These are phyloP conservation scores for Colletotrichum euphorbiae DNA, from an alignment of 2,329 filamentous ascomycete genomes.

Conservation along the genomic window DNA sequence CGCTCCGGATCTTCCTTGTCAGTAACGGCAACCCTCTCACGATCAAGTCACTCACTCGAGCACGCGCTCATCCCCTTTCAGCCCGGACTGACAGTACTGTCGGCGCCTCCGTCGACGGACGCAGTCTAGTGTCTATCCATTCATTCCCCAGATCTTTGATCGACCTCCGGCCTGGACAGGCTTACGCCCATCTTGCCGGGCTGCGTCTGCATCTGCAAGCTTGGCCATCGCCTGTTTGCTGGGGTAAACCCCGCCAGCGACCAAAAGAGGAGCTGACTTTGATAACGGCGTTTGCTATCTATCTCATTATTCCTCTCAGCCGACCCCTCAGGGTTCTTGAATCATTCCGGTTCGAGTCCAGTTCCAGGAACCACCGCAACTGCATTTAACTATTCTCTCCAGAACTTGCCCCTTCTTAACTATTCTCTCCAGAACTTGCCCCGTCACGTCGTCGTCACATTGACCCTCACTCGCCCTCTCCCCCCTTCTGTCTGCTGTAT, in stretches of 20 bases:
- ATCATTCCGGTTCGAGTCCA: slow-evolving; percentile 24
- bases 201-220: slow-evolving; percentile 26
- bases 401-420: slow-evolving; percentile 28
- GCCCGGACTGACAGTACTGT: slow-evolving; percentile 20
- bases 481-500: not conserved
- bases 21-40: slow-evolving; percentile 2
- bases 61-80: slow-evolving; percentile 14
- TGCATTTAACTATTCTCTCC: slow-evolving; percentile 26
- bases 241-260: slow-evolving; percentile 36
- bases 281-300: slow-evolving; percentile 38
- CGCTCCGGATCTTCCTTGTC: slow-evolving; percentile 32
- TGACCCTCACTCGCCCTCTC: slow-evolving; percentile 1
- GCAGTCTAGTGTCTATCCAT: slow-evolving; percentile 30
- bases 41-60: slow-evolving; percentile 8
- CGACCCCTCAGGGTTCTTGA: slow-evolving; percentile 38
- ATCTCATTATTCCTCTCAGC: slow-evolving; percentile 36
- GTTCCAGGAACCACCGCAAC: slow-evolving; percentile 19
- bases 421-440: slow-evolving; percentile 26
- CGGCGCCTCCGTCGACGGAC: slow-evolving; percentile 36
- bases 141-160: slow-evolving; percentile 40
- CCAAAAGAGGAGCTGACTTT: slow-evolving; percentile 37
- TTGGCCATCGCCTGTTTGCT: slow-evolving; percentile 32
- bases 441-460: slow-evolving; percentile 34
- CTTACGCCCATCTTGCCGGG: slow-evolving; percentile 23
- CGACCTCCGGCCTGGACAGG: slow-evolving; percentile 28